These are phyloP conservation scores for Entamoeba dispar DNA, from an alignment of 208 protist genomes.

Conservation along the genomic window DNA sequence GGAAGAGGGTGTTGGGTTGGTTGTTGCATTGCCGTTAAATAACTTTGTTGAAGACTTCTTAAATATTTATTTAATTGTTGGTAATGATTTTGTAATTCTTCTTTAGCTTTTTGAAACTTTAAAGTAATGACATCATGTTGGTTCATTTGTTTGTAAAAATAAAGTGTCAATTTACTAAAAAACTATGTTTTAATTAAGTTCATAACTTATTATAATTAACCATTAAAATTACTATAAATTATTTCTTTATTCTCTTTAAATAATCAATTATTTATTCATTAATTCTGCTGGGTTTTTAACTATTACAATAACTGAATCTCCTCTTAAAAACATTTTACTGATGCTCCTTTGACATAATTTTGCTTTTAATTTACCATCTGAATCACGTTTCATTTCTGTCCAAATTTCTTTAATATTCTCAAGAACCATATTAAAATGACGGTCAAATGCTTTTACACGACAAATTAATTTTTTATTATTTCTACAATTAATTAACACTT, in stretches of 20 bases:
- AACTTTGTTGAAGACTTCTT: background rate
- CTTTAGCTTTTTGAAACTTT: background rate
- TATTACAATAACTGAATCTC: slow-evolving; percentile 91
- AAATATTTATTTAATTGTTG: background rate
- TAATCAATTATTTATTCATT: background rate
- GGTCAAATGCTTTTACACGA: slow-evolving; percentile 90
- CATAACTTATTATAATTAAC: too few relatives aligned
- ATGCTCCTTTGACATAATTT: slow-evolving; percentile 62
- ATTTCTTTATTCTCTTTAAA: too few relatives aligned
- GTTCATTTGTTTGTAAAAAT: too few relatives aligned
- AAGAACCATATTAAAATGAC: slow-evolving; percentile 98
- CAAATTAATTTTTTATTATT: slow-evolving; percentile 94
- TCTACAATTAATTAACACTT: slow-evolving; percentile 87
- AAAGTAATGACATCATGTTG: background rate
- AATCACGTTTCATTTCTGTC: slow-evolving; percentile 59
- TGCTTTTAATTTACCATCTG: slow-evolving; percentile 56
- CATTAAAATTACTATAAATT: too few relatives aligned
- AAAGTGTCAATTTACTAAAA: too few relatives aligned
- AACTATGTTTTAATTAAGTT: too few relatives aligned
- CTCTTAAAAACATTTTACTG: slow-evolving; percentile 88
- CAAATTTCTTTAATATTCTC: slow-evolving; percentile 86
- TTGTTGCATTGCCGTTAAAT: background rate
- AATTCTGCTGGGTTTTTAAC: slow-evolving; percentile 37
- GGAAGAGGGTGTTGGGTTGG: background rate
- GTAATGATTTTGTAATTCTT: background rate